These are phyloP conservation scores for Coleophoma cylindrospora DNA, from an alignment of 2,329 filamentous ascomycete species.

Conservation along the genomic window DNA sequence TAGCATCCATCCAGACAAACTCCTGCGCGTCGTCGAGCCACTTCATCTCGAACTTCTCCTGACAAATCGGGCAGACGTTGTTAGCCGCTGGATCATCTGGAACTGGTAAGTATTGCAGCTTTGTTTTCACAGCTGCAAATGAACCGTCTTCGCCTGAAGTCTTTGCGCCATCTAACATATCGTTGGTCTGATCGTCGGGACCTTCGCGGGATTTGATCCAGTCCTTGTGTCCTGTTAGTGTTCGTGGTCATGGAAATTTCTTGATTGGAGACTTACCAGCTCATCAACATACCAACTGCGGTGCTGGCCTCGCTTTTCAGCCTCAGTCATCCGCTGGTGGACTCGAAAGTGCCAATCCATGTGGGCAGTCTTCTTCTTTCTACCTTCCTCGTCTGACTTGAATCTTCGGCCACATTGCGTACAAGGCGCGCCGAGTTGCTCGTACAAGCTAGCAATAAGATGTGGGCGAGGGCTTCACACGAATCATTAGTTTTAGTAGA, in stretches of 20 bases:
- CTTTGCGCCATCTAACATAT: slow-evolving; percentile 32
- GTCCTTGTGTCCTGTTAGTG: slow-evolving; percentile 49
- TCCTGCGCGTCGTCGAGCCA: slow-evolving; percentile 93
- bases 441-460: slow-evolving; percentile 70
- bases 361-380: slow-evolving; percentile 81
- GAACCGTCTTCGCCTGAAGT: slow-evolving; percentile 33
- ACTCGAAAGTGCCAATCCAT: slow-evolving; percentile 98
- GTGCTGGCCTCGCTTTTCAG: slow-evolving; percentile 80
- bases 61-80: slow-evolving; percentile 85
- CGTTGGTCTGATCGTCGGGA: slow-evolving; percentile 57
- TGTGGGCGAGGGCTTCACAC: slow-evolving; percentile 62
- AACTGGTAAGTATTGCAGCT: slow-evolving; percentile 71
- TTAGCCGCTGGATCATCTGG: slow-evolving; percentile 75
- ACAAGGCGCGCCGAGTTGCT: slow-evolving; percentile 79
- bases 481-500: too few relatives aligned
- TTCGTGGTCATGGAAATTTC: too few relatives aligned
- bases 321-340: slow-evolving; percentile 82
- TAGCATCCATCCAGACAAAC: slow-evolving; percentile 93
- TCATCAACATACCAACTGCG: slow-evolving; percentile 95
- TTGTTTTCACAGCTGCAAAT: slow-evolving; percentile 37
- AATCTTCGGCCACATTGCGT: slow-evolving; percentile 90
- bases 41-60: slow-evolving; percentile 87
- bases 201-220: slow-evolving; percentile 85
- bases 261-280: slow-evolving; percentile 48
- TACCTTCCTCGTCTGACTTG: slow-evolving; percentile 68